These are phyloP conservation scores for Talaromyces liani DNA, from an alignment of 495 filamentous ascomycete species.

Conservation along the genomic window DNA sequence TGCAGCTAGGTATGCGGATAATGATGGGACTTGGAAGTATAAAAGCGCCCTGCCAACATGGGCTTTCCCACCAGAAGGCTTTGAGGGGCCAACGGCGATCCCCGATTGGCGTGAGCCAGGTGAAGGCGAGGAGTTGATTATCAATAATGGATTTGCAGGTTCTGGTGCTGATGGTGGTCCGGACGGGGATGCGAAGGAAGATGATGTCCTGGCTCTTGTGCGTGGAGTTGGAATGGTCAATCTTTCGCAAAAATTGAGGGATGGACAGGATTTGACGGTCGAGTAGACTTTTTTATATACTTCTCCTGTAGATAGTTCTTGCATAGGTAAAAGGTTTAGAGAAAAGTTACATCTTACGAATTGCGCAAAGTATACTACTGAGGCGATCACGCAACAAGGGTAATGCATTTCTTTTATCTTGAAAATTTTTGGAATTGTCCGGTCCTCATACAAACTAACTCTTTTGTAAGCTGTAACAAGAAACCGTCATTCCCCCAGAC, in stretches of 20 bases:
- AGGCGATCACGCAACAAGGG: neutral
- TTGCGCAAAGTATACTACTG: neutral
- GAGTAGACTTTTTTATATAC: neutral
- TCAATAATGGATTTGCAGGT: constrained; percentile 25
- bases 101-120: constrained; percentile 31
- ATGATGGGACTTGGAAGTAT: constrained; percentile 76
- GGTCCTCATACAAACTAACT: neutral
- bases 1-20: constrained; percentile 79
- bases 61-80: constrained; percentile 67
- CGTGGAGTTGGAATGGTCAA: constrained; percentile 15
- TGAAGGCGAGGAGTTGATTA: constrained; percentile 27
- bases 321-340: neutral
- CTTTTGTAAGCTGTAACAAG: neutral
- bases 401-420: neutral
- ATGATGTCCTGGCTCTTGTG: constrained; percentile 13
- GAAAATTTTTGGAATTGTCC: neutral
- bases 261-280: constrained; percentile 4
- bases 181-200: neutral
- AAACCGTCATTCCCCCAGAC: neutral
- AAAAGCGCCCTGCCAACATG: constrained; percentile 76
- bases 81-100: constrained; percentile 51
- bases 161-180: constrained; percentile 7
- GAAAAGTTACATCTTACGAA: neutral
- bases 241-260: constrained; percentile 8
- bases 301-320: neutral